These are phyloP conservation scores for Sporisorium reilianum DNA, from an alignment of 1,284 basidiomycete species.

Conservation along the genomic window DNA sequence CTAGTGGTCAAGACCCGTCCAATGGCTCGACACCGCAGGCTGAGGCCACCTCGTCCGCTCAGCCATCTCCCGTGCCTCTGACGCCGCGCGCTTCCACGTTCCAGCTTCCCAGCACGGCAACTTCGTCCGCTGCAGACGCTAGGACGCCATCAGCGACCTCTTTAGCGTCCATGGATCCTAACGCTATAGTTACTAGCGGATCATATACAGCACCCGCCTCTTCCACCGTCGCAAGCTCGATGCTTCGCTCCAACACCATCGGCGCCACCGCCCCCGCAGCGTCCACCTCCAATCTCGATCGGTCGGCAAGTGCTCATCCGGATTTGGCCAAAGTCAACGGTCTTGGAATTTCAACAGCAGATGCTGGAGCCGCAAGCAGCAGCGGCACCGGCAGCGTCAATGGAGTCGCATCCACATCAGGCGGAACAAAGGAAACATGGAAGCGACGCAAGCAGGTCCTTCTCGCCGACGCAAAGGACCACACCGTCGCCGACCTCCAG, in stretches of 20 bases:
- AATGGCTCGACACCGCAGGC: slow-evolving; percentile 1
- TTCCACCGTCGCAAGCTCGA: slow-evolving; percentile 14
- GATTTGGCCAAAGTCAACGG: slow-evolving; percentile 29
- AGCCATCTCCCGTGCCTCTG: slow-evolving; percentile 25
- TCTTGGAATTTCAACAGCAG: slow-evolving; percentile 33
- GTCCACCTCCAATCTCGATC: slow-evolving; percentile 12
- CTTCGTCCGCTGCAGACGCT: slow-evolving; percentile 7
- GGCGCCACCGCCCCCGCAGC: slow-evolving; percentile 6
- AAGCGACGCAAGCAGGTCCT: slow-evolving; percentile 57
- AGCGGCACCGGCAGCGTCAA: slow-evolving; percentile 5
- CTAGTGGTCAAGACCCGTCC: neutral
- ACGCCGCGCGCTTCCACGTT: slow-evolving; percentile 35
- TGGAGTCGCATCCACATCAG: slow-evolving; percentile 9
- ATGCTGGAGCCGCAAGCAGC: slow-evolving; percentile 6
- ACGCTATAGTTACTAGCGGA: slow-evolving; percentile 9
- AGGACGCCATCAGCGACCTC: slow-evolving; percentile 4
- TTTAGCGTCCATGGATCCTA: slow-evolving; percentile 1
- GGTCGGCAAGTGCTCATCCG: slow-evolving; percentile 27
- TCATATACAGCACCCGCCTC: slow-evolving; percentile 36
- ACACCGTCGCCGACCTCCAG: slow-evolving; percentile 60
- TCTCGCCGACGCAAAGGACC: slow-evolving; percentile 54
- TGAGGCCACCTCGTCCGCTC: slow-evolving; percentile 14
- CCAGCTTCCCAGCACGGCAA: slow-evolving; percentile 14
- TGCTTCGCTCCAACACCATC: slow-evolving; percentile 35
- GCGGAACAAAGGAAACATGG: slow-evolving; percentile 56